Base-by-base conservation (phyloP, 257 asterid genomes). In the Solanum virginianum region DNA sequence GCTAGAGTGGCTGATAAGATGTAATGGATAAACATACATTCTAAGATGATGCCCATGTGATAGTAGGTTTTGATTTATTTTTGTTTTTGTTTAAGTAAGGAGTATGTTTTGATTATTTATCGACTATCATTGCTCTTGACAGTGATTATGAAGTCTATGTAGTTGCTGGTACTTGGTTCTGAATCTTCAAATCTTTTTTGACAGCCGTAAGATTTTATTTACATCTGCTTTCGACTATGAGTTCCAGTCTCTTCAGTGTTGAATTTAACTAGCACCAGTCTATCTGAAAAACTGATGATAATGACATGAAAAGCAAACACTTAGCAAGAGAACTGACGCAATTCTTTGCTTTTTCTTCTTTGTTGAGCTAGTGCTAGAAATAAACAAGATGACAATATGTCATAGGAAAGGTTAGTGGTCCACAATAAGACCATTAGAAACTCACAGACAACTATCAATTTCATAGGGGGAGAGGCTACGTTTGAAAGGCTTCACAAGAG, bases 1-100 rank as follows among this genome's bases (percentile, higher is more conserved):
- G 87, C 85, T 85, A 92, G 85, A 85, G 89, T 91, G 59, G 94
- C 94, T 17, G 87, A 93, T 82, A 93, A 91, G 86, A 51, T 93
- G 83, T 86, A 86, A 57, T 1, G 63, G 86, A 59, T 74, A 56
- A 72, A 80, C n/a, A 60, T 63, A 29, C 8, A 22, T 5, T n/a
- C 39, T 45, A 77, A 77, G 41, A 77, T 22, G 51, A 29, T 32
- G 62, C 36, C 16, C 20, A 72, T 24, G 20, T 41, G 7, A 32
- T 18, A 72, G 53, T 36, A 79, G 32, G 32, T 72, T 43, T 72
- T 49, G 22, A 15, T 66, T 72, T 45, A 45, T 45, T 13, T 14
- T 66, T 66, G 41, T 26, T 66, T 66, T 29, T 3, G 13, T 14
- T 66, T 1, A 29, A 29, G 12, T 66, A 29, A 14, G 22, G 32